Conservation (phyloP, 768 basidiomycete genomes). For the Tubosaeta brunneosetosa region DNA sequence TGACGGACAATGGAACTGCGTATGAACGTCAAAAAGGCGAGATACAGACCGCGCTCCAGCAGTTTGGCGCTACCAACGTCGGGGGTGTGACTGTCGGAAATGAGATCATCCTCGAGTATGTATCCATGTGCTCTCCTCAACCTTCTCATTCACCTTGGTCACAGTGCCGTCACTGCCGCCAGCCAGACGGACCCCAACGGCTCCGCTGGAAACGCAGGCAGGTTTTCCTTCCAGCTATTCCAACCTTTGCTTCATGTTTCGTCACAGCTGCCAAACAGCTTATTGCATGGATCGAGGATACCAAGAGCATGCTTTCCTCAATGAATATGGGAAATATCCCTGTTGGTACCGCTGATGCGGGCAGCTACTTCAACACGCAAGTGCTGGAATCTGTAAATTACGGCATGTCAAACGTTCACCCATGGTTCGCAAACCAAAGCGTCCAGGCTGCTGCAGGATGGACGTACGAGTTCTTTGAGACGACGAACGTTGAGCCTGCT, state of each 20-base stretch:
- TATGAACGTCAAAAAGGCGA: conserved; percentile 68
- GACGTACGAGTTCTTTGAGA: conserved; percentile 76
- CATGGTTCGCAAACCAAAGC: conserved; percentile 86
- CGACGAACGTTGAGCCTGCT: conserved; percentile 58
- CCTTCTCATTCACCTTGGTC: conserved; percentile 1
- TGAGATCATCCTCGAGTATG: conserved; percentile 79
- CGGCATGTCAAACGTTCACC: conserved; percentile 87
- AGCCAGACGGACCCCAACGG: conserved; percentile 53
- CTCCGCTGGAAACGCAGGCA: conserved; percentile 45
- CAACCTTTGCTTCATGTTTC: background rate
- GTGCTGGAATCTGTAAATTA: conserved; percentile 65
- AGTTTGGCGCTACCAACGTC: conserved; percentile 73
- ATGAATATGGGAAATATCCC: conserved; percentile 60
- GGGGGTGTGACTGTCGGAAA: conserved; percentile 88
- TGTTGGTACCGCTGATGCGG: conserved; percentile 83
- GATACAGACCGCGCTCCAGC: conserved; percentile 65
- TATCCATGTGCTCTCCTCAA: conserved; percentile 1
- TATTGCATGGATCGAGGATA: conserved; percentile 63
- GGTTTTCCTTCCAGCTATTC: background rate
- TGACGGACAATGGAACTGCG: conserved; percentile 61
- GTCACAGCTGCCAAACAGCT: conserved; percentile 54
- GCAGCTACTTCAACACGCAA: conserved; percentile 72
- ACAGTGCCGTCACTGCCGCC: conserved; percentile 55
- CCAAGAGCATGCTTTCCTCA: conserved; percentile 47
- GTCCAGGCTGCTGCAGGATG: conserved; percentile 68